Evolutionary conservation across 2,329 filamentous ascomycete genomes (phyloP), one percentile per base, ranked within the genome.

Genomic region (Pseudofabraea citricarpa): DNA sequence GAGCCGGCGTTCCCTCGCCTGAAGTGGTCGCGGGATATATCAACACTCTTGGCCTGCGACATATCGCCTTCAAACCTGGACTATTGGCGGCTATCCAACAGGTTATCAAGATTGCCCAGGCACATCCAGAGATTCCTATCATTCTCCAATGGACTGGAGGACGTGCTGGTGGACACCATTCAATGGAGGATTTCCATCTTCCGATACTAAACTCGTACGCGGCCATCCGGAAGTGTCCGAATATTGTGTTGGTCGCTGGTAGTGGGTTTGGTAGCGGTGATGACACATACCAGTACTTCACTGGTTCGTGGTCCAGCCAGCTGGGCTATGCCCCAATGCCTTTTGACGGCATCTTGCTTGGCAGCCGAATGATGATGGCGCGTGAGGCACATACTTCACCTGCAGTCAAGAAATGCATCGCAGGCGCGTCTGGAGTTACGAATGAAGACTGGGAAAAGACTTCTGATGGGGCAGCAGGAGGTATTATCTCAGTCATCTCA

Each of bases 11-110:
- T 8, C 90, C 90, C 5, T 95, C 90, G 0, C 87, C 94, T 44
- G 90, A 95, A 63, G 86, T 95, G 46, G 89, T 90, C 19, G 86
- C 93, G 58, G 88, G 94, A 62, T 96, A 95, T 67, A 95, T 96
- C 53, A 79, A 90, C 67, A 97, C 90, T 1, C 75, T 96, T 9
- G 90, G 89, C 9, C 76, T 96, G 47, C 94, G 95, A 72, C 89
- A 95, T 66, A 95, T 96, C 54, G 76, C 83, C 21, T 95, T 96
- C 77, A 96, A 96, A 74, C 90, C 90, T 21, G 90, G 90, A 47
- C 95, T 90, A 13, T 75, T 85, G 38, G 87, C 94, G 50, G 87
- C 86, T 3, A 95, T 96, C 49, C 88, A 95, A 63, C 73, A 85
- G 23, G 87, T 94, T 46, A 85, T 96, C 67, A 93, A 94, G 65